Evolutionary conservation across 495 filamentous ascomycete species (phyloP).

Genomic region (Daldinia vernicosa): DNA sequence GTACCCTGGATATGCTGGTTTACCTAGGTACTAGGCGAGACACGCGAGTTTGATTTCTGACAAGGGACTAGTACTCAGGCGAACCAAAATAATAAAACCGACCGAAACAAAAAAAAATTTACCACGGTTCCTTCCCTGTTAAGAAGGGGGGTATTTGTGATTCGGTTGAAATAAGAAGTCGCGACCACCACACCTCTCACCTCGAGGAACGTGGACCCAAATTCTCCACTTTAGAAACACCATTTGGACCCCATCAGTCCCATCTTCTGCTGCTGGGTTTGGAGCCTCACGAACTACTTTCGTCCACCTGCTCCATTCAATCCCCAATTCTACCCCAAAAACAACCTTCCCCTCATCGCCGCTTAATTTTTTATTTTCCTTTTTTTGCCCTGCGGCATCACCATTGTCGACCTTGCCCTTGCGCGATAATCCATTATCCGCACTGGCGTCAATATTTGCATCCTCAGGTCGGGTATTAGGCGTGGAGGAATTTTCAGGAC

Average conservation of each 20-base stretch:
- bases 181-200: constrained; percentile 47
- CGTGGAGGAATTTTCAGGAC: constrained; percentile 46
- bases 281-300: constrained; percentile 49
- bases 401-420: constrained; percentile 39
- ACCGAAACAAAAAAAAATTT: constrained; percentile 39
- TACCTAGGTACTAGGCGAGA: constrained; percentile 34
- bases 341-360: constrained; percentile 45
- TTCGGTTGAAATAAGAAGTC: constrained; percentile 49
- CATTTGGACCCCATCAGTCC: constrained; percentile 61
- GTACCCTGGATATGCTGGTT: constrained; percentile 40
- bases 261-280: constrained; percentile 51
- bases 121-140: constrained; percentile 50
- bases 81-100: constrained; percentile 40
- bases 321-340: constrained; percentile 52
- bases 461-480: constrained; percentile 44
- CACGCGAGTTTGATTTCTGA: constrained; percentile 41
- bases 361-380: constrained; percentile 23
- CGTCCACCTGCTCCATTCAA: constrained; percentile 44
- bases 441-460: constrained; percentile 44
- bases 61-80: constrained; percentile 43
- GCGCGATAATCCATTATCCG: constrained; percentile 36
- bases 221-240: constrained; percentile 51
- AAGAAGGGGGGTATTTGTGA: constrained; percentile 28
- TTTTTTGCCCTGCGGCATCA: constrained; percentile 25
- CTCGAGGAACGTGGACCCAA: constrained; percentile 49